These are phyloP conservation scores for Podaxis rugospora DNA, from an alignment of 768 basidiomycete genomes.

Conservation along the genomic window DNA sequence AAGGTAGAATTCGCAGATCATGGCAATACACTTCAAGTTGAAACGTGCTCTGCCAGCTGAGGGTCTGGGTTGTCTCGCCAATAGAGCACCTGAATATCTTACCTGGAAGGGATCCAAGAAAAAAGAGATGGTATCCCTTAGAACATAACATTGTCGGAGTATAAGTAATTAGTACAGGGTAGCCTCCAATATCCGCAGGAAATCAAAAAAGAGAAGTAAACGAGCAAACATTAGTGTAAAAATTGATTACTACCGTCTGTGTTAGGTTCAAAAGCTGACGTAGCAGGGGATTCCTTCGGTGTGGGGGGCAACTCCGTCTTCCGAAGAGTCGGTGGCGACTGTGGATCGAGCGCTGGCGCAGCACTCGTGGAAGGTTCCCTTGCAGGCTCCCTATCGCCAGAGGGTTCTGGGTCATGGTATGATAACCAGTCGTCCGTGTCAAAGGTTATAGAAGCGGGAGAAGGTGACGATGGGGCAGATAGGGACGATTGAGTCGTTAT, in stretches of 20 bases:
- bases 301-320: slow-evolving; percentile 9
- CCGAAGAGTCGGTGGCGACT: neutral
- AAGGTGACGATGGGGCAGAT: slow-evolving; percentile 23
- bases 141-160: too few species aligned
- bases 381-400: neutral
- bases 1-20: too few species aligned
- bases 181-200: neutral
- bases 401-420: slow-evolving; percentile 1
- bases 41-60: too few species aligned
- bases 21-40: too few species aligned
- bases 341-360: neutral
- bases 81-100: too few species aligned
- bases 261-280: neutral
- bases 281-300: slow-evolving; percentile 2
- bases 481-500: slow-evolving; percentile 1
- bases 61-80: too few species aligned
- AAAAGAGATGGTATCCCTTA: too few species aligned
- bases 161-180: neutral
- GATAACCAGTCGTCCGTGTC: slow-evolving; percentile 19
- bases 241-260: neutral
- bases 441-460: slow-evolving; percentile 19
- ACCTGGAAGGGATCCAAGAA: too few species aligned
- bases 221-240: neutral
- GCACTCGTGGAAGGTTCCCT: neutral
- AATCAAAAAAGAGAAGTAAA: neutral